A percentile compares a stretch with the other conserved stretches of the same genome.
phyloP scores from a whole-genome alignment of 345 rosid genomes.

The Hevea brasiliensis region DNA sequence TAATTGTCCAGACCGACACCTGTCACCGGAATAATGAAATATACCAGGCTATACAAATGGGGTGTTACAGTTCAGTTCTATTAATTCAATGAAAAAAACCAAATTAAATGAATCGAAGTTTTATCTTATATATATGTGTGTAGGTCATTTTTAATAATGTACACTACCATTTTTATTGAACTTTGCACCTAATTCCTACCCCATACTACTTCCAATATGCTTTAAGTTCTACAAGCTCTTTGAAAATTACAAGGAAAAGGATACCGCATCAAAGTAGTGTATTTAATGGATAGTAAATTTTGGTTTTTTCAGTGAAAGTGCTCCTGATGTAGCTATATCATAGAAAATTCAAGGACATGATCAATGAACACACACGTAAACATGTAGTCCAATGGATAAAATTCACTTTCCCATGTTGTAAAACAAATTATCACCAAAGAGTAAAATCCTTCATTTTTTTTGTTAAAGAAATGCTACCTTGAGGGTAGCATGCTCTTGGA shows the following conservation, averaged over 20 bases:
- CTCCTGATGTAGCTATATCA: neutral
- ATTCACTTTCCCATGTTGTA: neutral
- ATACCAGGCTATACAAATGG: too few relatives aligned
- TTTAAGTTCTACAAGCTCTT: neutral
- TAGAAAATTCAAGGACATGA: neutral
- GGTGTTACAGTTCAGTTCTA: too few relatives aligned
- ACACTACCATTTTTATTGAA: too few relatives aligned
- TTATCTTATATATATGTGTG: too few relatives aligned
- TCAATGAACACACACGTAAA: neutral
- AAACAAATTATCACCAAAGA: too few relatives aligned
- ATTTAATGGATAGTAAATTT: neutral
- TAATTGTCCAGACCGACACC: too few relatives aligned
- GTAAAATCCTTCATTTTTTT: neutral
- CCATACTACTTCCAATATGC: neutral
- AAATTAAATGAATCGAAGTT: too few relatives aligned
- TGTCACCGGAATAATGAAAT: too few relatives aligned
- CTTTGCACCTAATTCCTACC: too few relatives aligned
- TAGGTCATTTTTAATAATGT: too few relatives aligned
- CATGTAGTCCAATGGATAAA: neutral
- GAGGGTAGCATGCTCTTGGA: neutral
- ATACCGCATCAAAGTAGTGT: neutral
- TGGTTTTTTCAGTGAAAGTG: neutral
- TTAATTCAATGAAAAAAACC: too few relatives aligned
- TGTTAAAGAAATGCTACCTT: neutral
- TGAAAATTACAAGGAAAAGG: slow-evolving; percentile 1